A percentile compares a stretch with the other conserved stretches of the same genome.
Evolutionary conservation across 2,329 filamentous ascomycete species (phyloP).

Genomic region (Diaporthe destruens): DNA sequence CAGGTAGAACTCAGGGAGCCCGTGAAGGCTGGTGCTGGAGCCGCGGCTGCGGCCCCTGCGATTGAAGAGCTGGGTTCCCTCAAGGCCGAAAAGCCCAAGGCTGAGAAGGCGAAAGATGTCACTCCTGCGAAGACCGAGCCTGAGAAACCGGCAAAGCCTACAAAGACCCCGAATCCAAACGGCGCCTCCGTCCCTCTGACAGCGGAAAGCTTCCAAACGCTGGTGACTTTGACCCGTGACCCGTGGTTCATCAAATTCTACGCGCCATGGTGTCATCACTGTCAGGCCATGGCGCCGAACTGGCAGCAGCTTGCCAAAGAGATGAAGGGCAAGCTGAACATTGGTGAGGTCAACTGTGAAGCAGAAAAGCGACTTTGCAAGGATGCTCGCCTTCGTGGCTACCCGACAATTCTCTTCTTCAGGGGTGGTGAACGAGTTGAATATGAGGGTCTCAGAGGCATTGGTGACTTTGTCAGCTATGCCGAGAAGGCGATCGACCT

Average conservation of each 20-base stretch:
- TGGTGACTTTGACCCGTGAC: conserved; percentile 88
- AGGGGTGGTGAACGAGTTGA: conserved; percentile 91
- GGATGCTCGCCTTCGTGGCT: conserved; percentile 82
- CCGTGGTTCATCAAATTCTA: conserved; percentile 99
- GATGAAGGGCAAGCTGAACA: conserved; percentile 89
- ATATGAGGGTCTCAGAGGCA: conserved; percentile 89
- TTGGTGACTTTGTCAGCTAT: conserved; percentile 90
- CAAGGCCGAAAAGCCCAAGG: conserved; percentile 43
- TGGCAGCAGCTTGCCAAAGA: conserved; percentile 92
- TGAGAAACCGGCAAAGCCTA: conserved; percentile 65
- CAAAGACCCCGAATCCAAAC: conserved; percentile 76
- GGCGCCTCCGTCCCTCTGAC: conserved; percentile 82
- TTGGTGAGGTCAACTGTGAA: conserved; percentile 97
- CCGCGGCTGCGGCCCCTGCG: conserved; percentile 26
- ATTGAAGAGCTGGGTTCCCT: conserved; percentile 39
- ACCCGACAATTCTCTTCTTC: conserved; percentile 94
- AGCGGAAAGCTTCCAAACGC: conserved; percentile 85
- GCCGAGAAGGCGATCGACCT: conserved; percentile 87
- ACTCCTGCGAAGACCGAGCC: conserved; percentile 52
- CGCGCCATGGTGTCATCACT: conserved; percentile 96
- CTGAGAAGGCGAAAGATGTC: conserved; percentile 43
- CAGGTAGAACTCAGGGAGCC: conserved; percentile 49
- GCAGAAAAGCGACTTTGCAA: conserved; percentile 89
- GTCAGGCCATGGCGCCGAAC: conserved; percentile 89
- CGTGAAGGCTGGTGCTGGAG: conserved; percentile 47